These are phyloP conservation scores for Russula foetens DNA, from an alignment of 768 basidiomycete species.

Conservation along the genomic window DNA sequence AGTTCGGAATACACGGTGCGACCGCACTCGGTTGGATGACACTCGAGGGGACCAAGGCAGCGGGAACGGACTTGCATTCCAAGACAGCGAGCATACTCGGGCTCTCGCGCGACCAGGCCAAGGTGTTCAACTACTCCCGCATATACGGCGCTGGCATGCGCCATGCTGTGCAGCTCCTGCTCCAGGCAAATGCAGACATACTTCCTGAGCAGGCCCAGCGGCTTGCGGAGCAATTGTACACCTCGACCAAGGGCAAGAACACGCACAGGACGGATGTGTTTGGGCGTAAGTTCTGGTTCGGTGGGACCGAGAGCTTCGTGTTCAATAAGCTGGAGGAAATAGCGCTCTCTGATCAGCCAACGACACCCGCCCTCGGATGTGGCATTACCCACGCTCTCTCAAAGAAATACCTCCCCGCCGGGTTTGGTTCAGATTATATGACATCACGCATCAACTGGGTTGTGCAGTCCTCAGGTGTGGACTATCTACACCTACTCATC, in stretches of 20 bases:
- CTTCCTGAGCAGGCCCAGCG: constrained; percentile 68
- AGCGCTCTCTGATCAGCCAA: constrained; percentile 76
- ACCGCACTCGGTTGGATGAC: constrained; percentile 99
- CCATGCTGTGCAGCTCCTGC: constrained; percentile 79
- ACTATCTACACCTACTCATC: constrained; percentile 94
- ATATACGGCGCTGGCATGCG: constrained; percentile 98
- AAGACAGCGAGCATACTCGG: constrained; percentile 92
- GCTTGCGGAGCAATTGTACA: constrained; percentile 78
- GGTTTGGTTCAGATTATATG: constrained; percentile 83
- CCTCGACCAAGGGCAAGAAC: constrained; percentile 88
- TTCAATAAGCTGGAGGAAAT: constrained; percentile 98
- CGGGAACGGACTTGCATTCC: constrained; percentile 93
- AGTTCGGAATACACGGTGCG: constrained; percentile 94
- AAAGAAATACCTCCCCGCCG: constrained; percentile 75
- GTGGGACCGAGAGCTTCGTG: constrained; percentile 90
- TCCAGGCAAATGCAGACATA: constrained; percentile 80
- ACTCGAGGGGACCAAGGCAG: constrained; percentile 90
- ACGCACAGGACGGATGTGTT: constrained; percentile 70
- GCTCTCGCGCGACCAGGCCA: constrained; percentile 90
- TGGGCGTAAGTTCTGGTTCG: constrained; percentile 88
- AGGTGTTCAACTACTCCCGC: constrained; percentile 98
- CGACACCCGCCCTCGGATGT: constrained; percentile 90
- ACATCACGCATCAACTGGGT: constrained; percentile 99
- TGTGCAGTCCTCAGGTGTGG: constrained; percentile 96
- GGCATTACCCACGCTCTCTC: constrained; percentile 91